phyloP scores from a whole-genome alignment of 192 early-diverging fungal species.

The Blastocladiella britannica region DNA sequence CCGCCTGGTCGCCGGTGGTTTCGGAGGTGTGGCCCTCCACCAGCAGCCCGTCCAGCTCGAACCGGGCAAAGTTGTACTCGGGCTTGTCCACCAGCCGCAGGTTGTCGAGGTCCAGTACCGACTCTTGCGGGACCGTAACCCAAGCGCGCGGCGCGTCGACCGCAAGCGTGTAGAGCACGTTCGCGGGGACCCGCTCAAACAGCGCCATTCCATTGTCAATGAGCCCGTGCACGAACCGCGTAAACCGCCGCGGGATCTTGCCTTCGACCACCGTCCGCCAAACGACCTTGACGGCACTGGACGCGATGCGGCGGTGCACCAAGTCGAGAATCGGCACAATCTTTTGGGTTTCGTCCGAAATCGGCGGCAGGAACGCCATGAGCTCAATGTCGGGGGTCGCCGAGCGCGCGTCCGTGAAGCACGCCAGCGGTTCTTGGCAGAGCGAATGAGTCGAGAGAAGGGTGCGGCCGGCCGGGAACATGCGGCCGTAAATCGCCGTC shows the following conservation, averaged over 20 bases:
- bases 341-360: not conserved
- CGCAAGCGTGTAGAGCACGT: conserved; percentile 58
- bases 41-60: conserved; percentile 61
- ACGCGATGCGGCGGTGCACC: not conserved
- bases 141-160: conserved; percentile 75
- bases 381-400: too few relatives aligned
- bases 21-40: conserved; percentile 82
- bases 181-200: not conserved
- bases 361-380: not conserved
- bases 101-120: conserved; percentile 83
- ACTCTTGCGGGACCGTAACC: conserved; percentile 63
- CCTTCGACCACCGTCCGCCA: conserved; percentile 7
- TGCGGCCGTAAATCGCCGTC: conserved; percentile 6
- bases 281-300: conserved; percentile 2
- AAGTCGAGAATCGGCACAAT: not conserved
- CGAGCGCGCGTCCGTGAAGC: too few relatives aligned
- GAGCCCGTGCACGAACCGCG: conserved; percentile 13
- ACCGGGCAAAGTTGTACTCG: conserved; percentile 45
- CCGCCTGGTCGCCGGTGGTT: conserved; percentile 50
- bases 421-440: conserved; percentile 5
- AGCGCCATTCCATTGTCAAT: not conserved
- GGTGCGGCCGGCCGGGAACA: not conserved
- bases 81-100: conserved; percentile 37
- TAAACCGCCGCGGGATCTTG: conserved; percentile 10
- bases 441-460: not conserved